Conservation (phyloP, 2,329 filamentous ascomycete genomes). For the Tricladium varicosporioides region DNA sequence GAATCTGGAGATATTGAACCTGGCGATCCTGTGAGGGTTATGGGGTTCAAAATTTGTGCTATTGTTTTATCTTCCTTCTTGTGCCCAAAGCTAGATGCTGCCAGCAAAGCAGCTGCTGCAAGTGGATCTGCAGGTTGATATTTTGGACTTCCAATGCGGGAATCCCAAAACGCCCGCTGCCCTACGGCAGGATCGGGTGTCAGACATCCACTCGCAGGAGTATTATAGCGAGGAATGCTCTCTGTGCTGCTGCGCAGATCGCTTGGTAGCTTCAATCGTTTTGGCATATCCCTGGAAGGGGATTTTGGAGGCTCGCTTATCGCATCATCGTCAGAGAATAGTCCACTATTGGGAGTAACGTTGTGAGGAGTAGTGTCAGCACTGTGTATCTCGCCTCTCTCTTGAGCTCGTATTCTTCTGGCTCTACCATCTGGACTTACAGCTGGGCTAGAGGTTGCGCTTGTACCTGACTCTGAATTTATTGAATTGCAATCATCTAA, state of each 20-base stretch:
- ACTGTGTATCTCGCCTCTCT: constrained; percentile 31
- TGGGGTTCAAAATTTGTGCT: too few species aligned
- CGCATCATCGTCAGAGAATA: background rate
- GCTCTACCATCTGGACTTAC: constrained; percentile 22
- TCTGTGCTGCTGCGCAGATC: constrained; percentile 19
- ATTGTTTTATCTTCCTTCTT: background rate
- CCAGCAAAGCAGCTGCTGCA: constrained; percentile 11
- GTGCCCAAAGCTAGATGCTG: background rate
- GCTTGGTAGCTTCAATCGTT: background rate
- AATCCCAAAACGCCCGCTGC: background rate
- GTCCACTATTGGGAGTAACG: background rate
- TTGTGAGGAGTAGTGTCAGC: constrained; percentile 20
- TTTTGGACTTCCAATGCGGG: background rate
- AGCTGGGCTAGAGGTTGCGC: constrained; percentile 11
- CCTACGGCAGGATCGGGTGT: constrained; percentile 6
- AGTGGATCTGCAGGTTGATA: constrained; percentile 12
- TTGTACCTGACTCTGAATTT: constrained; percentile 11
- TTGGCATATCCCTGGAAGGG: too few species aligned
- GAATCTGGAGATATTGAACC: background rate
- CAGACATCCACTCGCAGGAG: constrained; percentile 20
- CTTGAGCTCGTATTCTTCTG: constrained; percentile 27
- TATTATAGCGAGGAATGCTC: constrained; percentile 22
- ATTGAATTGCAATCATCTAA: constrained; percentile 14
- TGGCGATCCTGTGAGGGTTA: background rate
- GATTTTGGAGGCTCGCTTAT: too few species aligned